phyloP scores from a whole-genome alignment of 768 basidiomycete genomes.

The Antrodiella citrinella region DNA sequence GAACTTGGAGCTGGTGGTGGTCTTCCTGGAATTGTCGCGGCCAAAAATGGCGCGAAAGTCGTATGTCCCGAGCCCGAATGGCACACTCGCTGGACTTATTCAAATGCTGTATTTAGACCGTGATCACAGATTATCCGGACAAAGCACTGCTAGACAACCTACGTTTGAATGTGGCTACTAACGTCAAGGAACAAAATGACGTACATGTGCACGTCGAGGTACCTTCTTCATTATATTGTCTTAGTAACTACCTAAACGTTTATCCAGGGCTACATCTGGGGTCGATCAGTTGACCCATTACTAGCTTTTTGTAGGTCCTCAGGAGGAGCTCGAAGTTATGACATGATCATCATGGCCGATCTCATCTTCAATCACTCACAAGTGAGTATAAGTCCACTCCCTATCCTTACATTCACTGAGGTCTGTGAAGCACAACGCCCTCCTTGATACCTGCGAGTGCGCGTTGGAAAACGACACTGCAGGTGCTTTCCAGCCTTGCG shows the following conservation, averaged over 20 bases:
- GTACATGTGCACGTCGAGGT: constrained; percentile 23
- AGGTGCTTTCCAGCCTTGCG: constrained; percentile 24
- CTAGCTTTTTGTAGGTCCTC: constrained; percentile 23
- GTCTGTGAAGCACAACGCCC: constrained; percentile 59
- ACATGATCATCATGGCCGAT: constrained; percentile 85
- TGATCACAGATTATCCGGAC: constrained; percentile 94
- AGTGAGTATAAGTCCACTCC: constrained; percentile 29
- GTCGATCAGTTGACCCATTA: constrained; percentile 42
- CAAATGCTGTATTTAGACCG: constrained; percentile 39
- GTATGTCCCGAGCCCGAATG: constrained; percentile 29
- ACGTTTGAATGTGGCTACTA: constrained; percentile 52
- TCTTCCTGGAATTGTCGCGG: constrained; percentile 72
- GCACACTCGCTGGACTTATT: neutral
- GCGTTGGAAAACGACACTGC: constrained; percentile 16
- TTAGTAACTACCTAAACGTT: neutral
- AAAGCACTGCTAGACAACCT: constrained; percentile 67
- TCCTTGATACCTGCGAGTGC: constrained; percentile 65
- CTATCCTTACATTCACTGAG: neutral
- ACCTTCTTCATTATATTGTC: neutral
- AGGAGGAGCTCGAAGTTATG: constrained; percentile 37
- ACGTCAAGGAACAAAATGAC: constrained; percentile 29
- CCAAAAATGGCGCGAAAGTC: constrained; percentile 58
- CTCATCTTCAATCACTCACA: constrained; percentile 94
- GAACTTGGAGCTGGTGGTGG: constrained; percentile 95
- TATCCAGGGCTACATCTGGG: constrained; percentile 80